Evolutionary conservation across 352 stramenopile genomes (phyloP).

Genomic region (Phytopythium montanum): DNA sequence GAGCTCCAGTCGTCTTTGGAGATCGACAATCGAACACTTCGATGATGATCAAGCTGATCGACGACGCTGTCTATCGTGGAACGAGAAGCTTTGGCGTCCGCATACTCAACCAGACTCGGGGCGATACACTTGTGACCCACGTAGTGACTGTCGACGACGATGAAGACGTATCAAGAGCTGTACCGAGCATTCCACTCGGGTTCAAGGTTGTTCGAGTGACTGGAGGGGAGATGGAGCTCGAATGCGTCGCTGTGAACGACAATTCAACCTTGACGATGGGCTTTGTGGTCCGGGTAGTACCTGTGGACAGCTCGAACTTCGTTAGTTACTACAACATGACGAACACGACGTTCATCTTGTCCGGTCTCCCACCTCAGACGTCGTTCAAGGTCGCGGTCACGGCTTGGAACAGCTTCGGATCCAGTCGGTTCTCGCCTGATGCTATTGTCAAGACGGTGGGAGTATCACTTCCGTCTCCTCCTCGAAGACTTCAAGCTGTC

Average conservation of each 20-base stretch:
- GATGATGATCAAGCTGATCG: conserved; percentile 38
- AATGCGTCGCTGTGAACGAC: conserved; percentile 15
- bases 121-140: conserved; percentile 19
- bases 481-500: conserved; percentile 11
- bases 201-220: conserved; percentile 19
- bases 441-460: conserved; percentile 25
- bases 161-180: conserved; percentile 25
- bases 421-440: conserved; percentile 25
- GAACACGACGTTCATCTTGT: conserved; percentile 28
- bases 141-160: conserved; percentile 42
- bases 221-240: conserved; percentile 47
- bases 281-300: conserved; percentile 35
- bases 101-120: conserved; percentile 13
- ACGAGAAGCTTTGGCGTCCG: conserved; percentile 37
- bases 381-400: conserved; percentile 36
- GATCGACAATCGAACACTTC: conserved; percentile 32
- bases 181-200: conserved; percentile 17
- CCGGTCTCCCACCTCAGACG: conserved; percentile 22
- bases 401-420: conserved; percentile 45
- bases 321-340: conserved; percentile 45
- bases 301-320: conserved; percentile 11
- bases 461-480: conserved; percentile 22
- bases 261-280: conserved; percentile 8
- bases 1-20: conserved; percentile 18
- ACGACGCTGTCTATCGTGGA: conserved; percentile 39